These are phyloP conservation scores for Apiospora arundinis DNA, from an alignment of 2,329 filamentous ascomycete genomes.

Conservation along the genomic window DNA sequence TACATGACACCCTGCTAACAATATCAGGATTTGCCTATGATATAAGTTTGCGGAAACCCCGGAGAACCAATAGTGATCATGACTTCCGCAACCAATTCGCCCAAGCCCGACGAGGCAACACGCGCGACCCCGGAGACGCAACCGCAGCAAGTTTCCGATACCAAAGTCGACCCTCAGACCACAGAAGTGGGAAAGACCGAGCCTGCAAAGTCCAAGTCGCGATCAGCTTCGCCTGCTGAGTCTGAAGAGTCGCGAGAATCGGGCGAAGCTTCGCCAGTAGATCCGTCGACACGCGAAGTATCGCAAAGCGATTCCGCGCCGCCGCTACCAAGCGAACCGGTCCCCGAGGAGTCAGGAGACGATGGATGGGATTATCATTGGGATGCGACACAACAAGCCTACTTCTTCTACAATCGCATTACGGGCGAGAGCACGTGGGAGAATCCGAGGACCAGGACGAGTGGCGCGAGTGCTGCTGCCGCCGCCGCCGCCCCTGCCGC, in stretches of 20 bases:
- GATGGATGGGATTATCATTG: constrained; percentile 84
- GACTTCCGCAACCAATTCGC: not conserved
- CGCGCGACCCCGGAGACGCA: not conserved
- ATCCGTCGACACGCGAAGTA: not conserved
- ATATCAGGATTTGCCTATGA: constrained; percentile 1
- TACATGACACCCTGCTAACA: constrained; percentile 16
- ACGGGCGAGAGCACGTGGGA: constrained; percentile 82
- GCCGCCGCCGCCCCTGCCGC: constrained; percentile 34
- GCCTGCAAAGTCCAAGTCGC: not conserved
- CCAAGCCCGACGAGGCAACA: constrained; percentile 1
- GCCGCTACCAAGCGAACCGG: constrained; percentile 42
- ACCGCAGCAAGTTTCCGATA: not conserved
- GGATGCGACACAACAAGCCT: constrained; percentile 72
- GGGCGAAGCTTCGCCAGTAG: constrained; percentile 28
- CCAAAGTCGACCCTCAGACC: not conserved
- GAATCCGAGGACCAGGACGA: constrained; percentile 75
- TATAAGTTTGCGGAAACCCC: constrained; percentile 1
- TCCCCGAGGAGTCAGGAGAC: constrained; percentile 54
- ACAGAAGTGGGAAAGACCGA: not conserved
- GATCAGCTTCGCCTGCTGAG: not conserved
- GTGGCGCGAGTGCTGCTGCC: constrained; percentile 54
- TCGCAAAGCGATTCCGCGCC: constrained; percentile 36
- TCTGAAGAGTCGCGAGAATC: constrained; percentile 31
- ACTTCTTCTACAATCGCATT: constrained; percentile 86
- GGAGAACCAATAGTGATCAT: constrained; percentile 10